Evolutionary conservation across 2,329 filamentous ascomycete species (phyloP).

Genomic region (Lecanoromycetidae sp.): DNA sequence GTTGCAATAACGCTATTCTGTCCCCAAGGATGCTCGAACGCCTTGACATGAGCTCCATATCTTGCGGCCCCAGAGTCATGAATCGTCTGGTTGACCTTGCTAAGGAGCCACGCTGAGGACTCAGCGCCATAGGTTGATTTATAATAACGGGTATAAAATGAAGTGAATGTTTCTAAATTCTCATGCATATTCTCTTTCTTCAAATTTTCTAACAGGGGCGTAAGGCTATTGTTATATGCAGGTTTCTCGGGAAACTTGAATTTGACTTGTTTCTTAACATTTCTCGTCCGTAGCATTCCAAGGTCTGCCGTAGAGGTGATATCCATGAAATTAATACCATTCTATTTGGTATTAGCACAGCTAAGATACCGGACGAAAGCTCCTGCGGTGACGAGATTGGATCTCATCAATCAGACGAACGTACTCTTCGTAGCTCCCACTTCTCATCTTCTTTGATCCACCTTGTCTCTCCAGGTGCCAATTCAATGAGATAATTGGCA

Average conservation of each 20-base stretch:
- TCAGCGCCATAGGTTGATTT: constrained; percentile 57
- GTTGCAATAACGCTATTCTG: constrained; percentile 86
- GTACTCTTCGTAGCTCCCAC: constrained; percentile 74
- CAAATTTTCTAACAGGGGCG: constrained; percentile 54
- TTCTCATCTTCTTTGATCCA: constrained; percentile 94
- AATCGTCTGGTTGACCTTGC: constrained; percentile 61
- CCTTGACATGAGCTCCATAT: constrained; percentile 54
- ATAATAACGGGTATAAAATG: constrained; percentile 46
- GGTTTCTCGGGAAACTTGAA: constrained; percentile 57
- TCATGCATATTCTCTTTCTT: constrained; percentile 63
- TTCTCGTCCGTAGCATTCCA: neutral
- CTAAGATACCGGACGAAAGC: neutral
- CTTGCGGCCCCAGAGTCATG: constrained; percentile 56
- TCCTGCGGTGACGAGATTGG: neutral
- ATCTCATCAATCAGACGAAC: constrained; percentile 22
- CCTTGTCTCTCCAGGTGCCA: constrained; percentile 66
- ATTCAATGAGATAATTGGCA: constrained; percentile 67
- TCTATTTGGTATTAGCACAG: constrained; percentile 35
- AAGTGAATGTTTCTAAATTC: constrained; percentile 60
- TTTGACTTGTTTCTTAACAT: constrained; percentile 28
- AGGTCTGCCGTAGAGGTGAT: constrained; percentile 53
- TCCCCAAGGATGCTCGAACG: constrained; percentile 73
- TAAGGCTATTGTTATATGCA: constrained; percentile 52
- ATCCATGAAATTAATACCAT: constrained; percentile 85
- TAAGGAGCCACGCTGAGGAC: constrained; percentile 77